Conservation (phyloP, 345 rosid genomes). For the Jatropha curcas region DNA sequence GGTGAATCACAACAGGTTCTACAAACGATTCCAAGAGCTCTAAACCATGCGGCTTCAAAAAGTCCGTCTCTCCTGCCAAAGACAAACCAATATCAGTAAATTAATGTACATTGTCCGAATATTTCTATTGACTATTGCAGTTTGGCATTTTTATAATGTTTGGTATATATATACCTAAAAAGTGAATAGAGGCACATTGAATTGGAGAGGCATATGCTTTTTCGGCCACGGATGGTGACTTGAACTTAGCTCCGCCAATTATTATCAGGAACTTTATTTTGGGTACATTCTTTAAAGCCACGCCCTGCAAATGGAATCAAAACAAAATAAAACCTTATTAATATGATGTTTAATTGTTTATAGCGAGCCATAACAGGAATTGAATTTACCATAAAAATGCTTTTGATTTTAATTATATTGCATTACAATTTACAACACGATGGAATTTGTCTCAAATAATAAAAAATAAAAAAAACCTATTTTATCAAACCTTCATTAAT, state of each 20-base stretch:
- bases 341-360: too few relatives aligned
- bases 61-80: constrained; percentile 79
- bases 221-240: constrained; percentile 45
- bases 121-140: too few relatives aligned
- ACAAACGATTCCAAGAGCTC: constrained; percentile 51
- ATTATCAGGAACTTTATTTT: constrained; percentile 64
- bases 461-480: too few relatives aligned
- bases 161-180: constrained; percentile 48
- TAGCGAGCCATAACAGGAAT: too few relatives aligned
- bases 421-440: too few relatives aligned
- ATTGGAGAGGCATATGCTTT: constrained; percentile 62
- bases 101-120: not conserved
- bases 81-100: not conserved
- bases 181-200: constrained; percentile 64
- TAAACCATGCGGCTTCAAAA: constrained; percentile 63
- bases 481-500: too few relatives aligned
- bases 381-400: too few relatives aligned
- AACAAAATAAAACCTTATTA: too few relatives aligned
- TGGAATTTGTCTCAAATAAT: too few relatives aligned
- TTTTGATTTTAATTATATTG: too few relatives aligned
- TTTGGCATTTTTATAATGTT: too few relatives aligned
- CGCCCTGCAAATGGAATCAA: constrained; percentile 46
- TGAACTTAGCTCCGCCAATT: constrained; percentile 76
- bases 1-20: constrained; percentile 63
- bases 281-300: constrained; percentile 69